These are phyloP conservation scores for Pistacia vera DNA, from an alignment of 345 rosid species.

Conservation along the genomic window DNA sequence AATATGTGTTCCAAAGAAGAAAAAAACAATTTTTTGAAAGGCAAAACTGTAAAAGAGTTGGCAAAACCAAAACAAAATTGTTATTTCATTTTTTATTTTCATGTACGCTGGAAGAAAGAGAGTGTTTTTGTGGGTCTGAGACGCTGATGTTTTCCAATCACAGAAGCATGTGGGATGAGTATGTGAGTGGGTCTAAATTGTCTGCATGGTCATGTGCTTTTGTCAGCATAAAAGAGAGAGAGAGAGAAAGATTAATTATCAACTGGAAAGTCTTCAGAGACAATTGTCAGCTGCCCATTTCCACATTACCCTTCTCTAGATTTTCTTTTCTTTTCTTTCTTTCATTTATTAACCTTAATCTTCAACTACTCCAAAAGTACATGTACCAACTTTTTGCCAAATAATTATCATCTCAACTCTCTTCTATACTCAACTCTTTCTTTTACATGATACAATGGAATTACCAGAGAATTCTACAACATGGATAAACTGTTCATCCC, in stretches of 20 bases:
- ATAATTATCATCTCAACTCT: not conserved
- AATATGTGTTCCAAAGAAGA: not conserved
- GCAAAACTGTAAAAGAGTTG: conserved; percentile 18
- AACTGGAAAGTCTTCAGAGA: not conserved
- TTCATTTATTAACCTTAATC: not conserved
- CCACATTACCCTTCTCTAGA: not conserved
- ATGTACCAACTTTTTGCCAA: not conserved
- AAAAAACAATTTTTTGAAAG: not conserved
- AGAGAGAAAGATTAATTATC: conserved; percentile 3
- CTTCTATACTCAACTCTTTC: not conserved
- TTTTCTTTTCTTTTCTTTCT: not conserved
- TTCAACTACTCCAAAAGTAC: not conserved
- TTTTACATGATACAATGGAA: too few species aligned
- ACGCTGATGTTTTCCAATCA: conserved; percentile 31
- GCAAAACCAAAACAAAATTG: conserved; percentile 10
- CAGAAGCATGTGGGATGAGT: conserved; percentile 61
- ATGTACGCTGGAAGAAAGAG: not conserved
- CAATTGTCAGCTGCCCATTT: conserved; percentile 5
- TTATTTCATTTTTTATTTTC: not conserved
- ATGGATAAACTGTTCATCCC: too few species aligned
- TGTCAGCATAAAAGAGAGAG: conserved; percentile 34
- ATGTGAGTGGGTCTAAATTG: conserved; percentile 62
- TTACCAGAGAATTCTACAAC: too few species aligned
- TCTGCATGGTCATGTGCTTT: conserved; percentile 65
- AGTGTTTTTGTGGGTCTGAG: conserved; percentile 34